phyloP scores from a whole-genome alignment of 768 basidiomycete species.

The Pisolithus albus region DNA sequence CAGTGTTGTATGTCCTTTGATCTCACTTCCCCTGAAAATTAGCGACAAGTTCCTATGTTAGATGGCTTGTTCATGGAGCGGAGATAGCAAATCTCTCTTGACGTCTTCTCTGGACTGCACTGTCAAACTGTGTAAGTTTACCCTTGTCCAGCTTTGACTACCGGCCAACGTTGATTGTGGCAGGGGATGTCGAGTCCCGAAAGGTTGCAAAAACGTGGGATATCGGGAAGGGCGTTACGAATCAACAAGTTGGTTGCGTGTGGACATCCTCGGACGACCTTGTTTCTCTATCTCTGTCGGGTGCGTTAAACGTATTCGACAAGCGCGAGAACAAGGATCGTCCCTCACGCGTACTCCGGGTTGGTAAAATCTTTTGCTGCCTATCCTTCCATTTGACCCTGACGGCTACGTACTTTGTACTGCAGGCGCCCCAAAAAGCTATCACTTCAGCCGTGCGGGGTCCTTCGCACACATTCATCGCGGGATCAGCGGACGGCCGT shows the following conservation, averaged over 20 bases:
- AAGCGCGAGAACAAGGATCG: conserved; percentile 51
- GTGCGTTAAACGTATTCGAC: conserved; percentile 80
- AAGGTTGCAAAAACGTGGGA: conserved; percentile 65
- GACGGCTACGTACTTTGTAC: background rate
- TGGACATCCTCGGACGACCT: conserved; percentile 70
- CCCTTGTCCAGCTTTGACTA: background rate
- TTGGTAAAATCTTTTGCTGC: conserved; percentile 25
- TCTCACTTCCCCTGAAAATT: background rate
- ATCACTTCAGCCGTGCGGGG: conserved; percentile 56
- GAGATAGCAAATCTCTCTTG: conserved; percentile 62
- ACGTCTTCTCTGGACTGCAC: conserved; percentile 85
- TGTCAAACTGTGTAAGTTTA: conserved; percentile 72
- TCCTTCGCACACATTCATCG: conserved; percentile 59
- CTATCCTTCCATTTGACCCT: background rate
- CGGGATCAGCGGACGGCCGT: conserved; percentile 77
- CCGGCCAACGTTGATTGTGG: background rate
- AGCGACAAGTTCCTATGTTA: conserved; percentile 15
- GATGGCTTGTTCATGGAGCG: conserved; percentile 79
- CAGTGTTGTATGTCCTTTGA: conserved; percentile 51
- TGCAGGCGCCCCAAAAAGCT: conserved; percentile 73
- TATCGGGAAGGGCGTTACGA: conserved; percentile 61
- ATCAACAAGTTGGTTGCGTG: conserved; percentile 87
- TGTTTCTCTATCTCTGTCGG: conserved; percentile 77
- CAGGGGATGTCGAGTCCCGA: conserved; percentile 77
- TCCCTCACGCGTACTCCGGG: conserved; percentile 55